Percentiles rank a stretch among this genome's conserved stretches.
Evolutionary conservation across 306 rosid species (phyloP).

Genomic region (Castanea sativa): DNA sequence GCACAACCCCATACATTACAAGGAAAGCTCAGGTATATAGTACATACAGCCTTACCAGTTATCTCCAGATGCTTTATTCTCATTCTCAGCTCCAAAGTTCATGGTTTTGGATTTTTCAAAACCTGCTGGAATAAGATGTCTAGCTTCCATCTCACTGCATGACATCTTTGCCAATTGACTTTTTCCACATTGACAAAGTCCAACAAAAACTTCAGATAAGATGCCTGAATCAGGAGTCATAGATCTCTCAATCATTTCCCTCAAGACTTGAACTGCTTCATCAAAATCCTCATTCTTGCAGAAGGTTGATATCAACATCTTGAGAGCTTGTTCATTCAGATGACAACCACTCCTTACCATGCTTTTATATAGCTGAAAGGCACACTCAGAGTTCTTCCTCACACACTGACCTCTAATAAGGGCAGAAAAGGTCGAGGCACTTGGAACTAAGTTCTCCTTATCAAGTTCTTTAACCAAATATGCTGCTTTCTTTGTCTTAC

Average conservation of each 20-base stretch:
- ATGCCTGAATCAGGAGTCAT: slow-evolving; percentile 43
- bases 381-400: slow-evolving; percentile 60
- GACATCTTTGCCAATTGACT: slow-evolving; percentile 30
- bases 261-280: slow-evolving; percentile 64
- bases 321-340: slow-evolving; percentile 53
- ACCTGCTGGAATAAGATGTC: slow-evolving; percentile 37
- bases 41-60: background rate
- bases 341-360: slow-evolving; percentile 68
- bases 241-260: slow-evolving; percentile 61
- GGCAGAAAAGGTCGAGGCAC: slow-evolving; percentile 72
- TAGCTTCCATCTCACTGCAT: slow-evolving; percentile 46
- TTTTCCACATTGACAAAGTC: slow-evolving; percentile 51
- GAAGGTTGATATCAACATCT: slow-evolving; percentile 51
- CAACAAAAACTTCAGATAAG: slow-evolving; percentile 51
- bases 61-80: background rate
- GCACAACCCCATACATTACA: background rate
- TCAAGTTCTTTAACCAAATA: slow-evolving; percentile 66
- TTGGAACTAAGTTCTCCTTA: slow-evolving; percentile 55
- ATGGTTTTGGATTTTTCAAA: slow-evolving; percentile 36
- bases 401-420: slow-evolving; percentile 67
- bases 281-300: slow-evolving; percentile 66
- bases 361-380: slow-evolving; percentile 62
- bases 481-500: slow-evolving; percentile 82
- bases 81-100: slow-evolving; percentile 13
- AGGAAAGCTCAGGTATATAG: background rate